These are phyloP conservation scores for Colletotrichum sp. DNA, from an alignment of 2,329 filamentous ascomycete genomes.

Conservation along the genomic window DNA sequence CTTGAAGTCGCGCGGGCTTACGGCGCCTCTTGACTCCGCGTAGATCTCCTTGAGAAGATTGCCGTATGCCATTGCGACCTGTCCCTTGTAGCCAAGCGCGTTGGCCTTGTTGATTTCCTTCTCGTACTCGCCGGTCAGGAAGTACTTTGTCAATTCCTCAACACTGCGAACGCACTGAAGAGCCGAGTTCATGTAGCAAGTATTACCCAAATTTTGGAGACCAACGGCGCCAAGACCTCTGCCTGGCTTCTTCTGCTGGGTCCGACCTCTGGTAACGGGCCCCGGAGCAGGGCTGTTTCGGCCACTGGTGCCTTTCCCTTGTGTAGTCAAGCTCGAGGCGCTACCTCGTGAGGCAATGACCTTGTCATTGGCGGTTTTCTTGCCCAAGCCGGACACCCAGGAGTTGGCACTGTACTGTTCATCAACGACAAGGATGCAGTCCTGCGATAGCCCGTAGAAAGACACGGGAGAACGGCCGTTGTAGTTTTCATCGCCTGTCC, in stretches of 20 bases:
- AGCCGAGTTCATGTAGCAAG: conserved; percentile 99
- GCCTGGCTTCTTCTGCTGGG: conserved; percentile 71
- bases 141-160: conserved; percentile 92
- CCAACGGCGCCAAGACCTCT: conserved; percentile 80
- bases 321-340: conserved; percentile 34
- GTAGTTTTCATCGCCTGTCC: conserved; percentile 75
- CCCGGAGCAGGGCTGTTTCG: conserved; percentile 71
- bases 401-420: conserved; percentile 69
- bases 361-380: conserved; percentile 34
- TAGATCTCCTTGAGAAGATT: conserved; percentile 81
- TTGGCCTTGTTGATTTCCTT: conserved; percentile 86
- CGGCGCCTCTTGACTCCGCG: conserved; percentile 69
- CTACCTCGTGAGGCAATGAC: conserved; percentile 39
- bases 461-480: conserved; percentile 75
- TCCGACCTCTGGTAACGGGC: conserved; percentile 73
- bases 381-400: conserved; percentile 58
- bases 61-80: conserved; percentile 86
- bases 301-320: conserved; percentile 60
- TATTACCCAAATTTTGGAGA: conserved; percentile 90
- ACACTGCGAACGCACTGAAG: conserved; percentile 93
- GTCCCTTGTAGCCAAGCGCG: conserved; percentile 82
- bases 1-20: conserved; percentile 85
- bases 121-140: conserved; percentile 76
- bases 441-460: conserved; percentile 70
- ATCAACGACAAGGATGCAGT: conserved; percentile 83